Evolutionary conservation across 805 yeast species (phyloP).

Genomic region (Cyberlindnera nakhonratchasimensis): DNA sequence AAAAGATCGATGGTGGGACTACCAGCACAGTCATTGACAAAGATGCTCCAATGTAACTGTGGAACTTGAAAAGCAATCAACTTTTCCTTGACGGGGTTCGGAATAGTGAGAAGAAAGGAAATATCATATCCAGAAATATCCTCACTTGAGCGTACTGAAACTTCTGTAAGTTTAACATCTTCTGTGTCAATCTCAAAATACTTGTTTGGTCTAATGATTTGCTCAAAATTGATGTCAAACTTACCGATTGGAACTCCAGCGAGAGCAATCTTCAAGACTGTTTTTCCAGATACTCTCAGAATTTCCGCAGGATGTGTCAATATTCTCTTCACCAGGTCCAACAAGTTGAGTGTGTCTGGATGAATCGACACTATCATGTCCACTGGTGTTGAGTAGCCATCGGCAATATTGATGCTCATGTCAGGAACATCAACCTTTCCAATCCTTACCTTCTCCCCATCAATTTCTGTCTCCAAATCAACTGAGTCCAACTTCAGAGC

Average conservation of each 20-base stretch:
- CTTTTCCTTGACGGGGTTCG: constrained; percentile 24
- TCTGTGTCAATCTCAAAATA: constrained; percentile 22
- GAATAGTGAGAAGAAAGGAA: constrained; percentile 13
- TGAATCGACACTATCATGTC: constrained; percentile 29
- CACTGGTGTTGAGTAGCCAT: constrained; percentile 27
- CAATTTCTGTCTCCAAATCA: constrained; percentile 28
- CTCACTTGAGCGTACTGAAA: constrained; percentile 23
- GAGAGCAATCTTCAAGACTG: constrained; percentile 31
- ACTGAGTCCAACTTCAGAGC: constrained; percentile 31
- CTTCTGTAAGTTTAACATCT: constrained; percentile 25
- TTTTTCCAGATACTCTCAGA: constrained; percentile 34
- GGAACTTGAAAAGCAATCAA: constrained; percentile 32
- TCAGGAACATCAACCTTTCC: constrained; percentile 35
- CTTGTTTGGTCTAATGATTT: constrained; percentile 27
- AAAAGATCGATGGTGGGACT: constrained; percentile 31
- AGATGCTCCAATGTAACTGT: constrained; percentile 34
- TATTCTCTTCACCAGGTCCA: constrained; percentile 32
- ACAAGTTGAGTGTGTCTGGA: constrained; percentile 33
- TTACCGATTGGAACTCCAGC: constrained; percentile 33
- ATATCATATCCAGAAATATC: constrained; percentile 26
- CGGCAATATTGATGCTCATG: constrained; percentile 32
- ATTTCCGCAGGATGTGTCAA: constrained; percentile 30
- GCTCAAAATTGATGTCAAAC: constrained; percentile 31
- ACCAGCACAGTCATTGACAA: constrained; percentile 35
- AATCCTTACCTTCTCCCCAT: constrained; percentile 23